Evolutionary conservation across 2,329 filamentous ascomycete genomes (phyloP).

Genomic region (Ambrosiella xylebori): DNA sequence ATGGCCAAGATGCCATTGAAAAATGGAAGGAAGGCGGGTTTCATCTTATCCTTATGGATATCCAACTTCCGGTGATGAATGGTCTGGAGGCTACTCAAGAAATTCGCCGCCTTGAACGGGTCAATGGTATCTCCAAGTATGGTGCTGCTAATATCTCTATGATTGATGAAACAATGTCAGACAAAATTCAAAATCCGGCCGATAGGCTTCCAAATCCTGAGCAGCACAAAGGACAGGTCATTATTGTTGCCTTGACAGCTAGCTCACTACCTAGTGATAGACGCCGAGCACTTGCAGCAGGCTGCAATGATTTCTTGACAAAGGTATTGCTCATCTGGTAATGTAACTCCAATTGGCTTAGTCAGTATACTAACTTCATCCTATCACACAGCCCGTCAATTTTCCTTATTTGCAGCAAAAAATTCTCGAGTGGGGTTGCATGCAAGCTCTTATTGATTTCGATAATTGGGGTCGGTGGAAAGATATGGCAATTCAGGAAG

Average conservation of each 20-base stretch:
- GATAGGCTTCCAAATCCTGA: constrained; percentile 51
- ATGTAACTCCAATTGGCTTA: not conserved
- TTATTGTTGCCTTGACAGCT: constrained; percentile 91
- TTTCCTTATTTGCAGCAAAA: constrained; percentile 96
- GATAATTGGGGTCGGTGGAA: constrained; percentile 98
- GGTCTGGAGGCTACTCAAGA: constrained; percentile 89
- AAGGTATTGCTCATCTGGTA: constrained; percentile 46
- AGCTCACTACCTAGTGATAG: constrained; percentile 89
- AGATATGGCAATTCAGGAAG: constrained; percentile 21
- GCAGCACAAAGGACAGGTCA: constrained; percentile 89
- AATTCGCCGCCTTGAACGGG: constrained; percentile 71
- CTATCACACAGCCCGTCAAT: constrained; percentile 58
- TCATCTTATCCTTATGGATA: constrained; percentile 95
- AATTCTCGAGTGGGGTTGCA: constrained; percentile 98
- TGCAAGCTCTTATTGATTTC: constrained; percentile 97
- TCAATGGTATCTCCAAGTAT: constrained; percentile 57
- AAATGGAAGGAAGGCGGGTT: constrained; percentile 91
- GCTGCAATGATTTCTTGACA: constrained; percentile 95
- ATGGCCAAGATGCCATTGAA: constrained; percentile 77
- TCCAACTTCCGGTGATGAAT: constrained; percentile 92
- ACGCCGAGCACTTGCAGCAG: constrained; percentile 83
- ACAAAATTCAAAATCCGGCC: constrained; percentile 30
- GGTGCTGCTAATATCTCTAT: too few species aligned
- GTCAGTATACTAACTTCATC: not conserved
- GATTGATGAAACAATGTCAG: not conserved